phyloP scores from a whole-genome alignment of 495 filamentous ascomycete species.

The Daldinia vernicosa region DNA sequence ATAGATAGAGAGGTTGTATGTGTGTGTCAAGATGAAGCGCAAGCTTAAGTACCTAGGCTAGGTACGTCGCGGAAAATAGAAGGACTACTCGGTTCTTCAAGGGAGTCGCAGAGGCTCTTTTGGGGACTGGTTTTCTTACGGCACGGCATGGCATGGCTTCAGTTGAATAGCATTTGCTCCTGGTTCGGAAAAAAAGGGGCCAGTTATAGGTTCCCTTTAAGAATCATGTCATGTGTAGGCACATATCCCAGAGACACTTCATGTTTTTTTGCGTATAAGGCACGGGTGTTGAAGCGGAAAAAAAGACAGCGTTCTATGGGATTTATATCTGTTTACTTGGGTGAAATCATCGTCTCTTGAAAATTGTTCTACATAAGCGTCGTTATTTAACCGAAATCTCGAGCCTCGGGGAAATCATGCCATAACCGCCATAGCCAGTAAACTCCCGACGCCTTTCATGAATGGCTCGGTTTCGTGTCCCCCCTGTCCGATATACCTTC shows the following conservation, averaged over 20 bases:
- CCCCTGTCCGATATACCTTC: not conserved
- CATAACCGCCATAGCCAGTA: not conserved
- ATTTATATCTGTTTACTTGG: not conserved
- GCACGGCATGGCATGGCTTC: not conserved
- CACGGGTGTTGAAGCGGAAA: conserved; percentile 3
- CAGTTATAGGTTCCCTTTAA: not conserved
- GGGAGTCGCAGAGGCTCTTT: not conserved
- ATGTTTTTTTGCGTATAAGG: conserved; percentile 7
- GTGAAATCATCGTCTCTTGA: not conserved
- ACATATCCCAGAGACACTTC: conserved; percentile 3
- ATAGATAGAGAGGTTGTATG: not conserved
- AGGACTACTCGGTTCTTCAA: not conserved
- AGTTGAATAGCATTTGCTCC: conserved; percentile 16
- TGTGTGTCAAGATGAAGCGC: no score
- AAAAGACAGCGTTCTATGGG: conserved; percentile 1
- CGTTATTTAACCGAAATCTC: not conserved
- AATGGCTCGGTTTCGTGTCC: not conserved
- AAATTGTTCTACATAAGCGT: not conserved
- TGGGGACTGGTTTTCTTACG: not conserved
- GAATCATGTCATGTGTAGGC: not conserved
- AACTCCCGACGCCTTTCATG: not conserved
- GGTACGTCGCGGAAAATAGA: not conserved
- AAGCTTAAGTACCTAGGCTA: no score
- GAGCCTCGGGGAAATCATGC: not conserved
- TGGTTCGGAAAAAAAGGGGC: not conserved